These are phyloP conservation scores for Penstemon newberryi DNA, from an alignment of 257 asterid species.

Conservation along the genomic window DNA sequence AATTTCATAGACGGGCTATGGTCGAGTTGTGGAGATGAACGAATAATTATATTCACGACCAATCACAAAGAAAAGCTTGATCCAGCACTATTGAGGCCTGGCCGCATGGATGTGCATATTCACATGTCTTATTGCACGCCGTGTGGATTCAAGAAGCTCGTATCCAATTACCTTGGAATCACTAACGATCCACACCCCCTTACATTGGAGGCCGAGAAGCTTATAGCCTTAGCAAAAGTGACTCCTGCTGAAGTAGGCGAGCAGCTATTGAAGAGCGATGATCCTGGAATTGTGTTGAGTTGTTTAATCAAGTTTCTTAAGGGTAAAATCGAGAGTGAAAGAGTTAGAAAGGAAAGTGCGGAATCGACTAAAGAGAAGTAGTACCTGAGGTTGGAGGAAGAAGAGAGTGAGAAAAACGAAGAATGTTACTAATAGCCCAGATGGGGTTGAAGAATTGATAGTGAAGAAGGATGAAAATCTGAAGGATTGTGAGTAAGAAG, in stretches of 20 bases:
- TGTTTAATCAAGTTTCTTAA: too few species aligned
- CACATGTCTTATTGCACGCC: constrained; percentile 67
- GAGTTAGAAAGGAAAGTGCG: too few species aligned
- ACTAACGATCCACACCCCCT: constrained; percentile 19
- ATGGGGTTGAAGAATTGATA: too few species aligned
- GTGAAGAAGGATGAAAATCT: too few species aligned
- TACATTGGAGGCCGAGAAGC: constrained; percentile 37
- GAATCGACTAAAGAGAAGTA: too few species aligned
- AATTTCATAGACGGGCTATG: constrained; percentile 85
- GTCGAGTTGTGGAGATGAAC: constrained; percentile 83
- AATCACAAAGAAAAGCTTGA: constrained; percentile 72
- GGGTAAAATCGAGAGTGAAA: too few species aligned
- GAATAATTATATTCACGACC: constrained; percentile 69
- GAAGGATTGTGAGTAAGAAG: too few species aligned
- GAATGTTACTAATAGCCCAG: too few species aligned
- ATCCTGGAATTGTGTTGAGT: constrained; percentile 23
- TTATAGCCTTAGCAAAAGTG: constrained; percentile 37
- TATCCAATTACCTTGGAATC: constrained; percentile 54
- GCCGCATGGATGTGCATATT: constrained; percentile 89
- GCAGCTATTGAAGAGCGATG: constrained; percentile 69
- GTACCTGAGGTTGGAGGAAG: too few species aligned
- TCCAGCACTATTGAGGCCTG: constrained; percentile 76
- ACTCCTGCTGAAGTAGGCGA: constrained; percentile 85
- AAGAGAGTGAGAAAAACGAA: too few species aligned
- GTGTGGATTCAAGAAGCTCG: constrained; percentile 53